These are phyloP conservation scores for Petunia secreta DNA, from an alignment of 257 asterid species.

Conservation along the genomic window DNA sequence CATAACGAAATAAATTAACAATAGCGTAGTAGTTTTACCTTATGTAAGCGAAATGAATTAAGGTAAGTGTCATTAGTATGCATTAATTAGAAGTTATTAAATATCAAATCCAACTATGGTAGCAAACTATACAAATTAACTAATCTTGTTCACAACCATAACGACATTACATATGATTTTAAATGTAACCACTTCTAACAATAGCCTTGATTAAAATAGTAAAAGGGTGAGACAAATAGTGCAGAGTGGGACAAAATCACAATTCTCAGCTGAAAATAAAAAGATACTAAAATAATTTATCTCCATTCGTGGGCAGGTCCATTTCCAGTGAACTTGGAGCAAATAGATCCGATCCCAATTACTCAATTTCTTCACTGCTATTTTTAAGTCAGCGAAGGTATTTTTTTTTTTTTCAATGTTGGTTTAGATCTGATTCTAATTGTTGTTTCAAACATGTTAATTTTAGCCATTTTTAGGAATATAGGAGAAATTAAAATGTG, in stretches of 20 bases:
- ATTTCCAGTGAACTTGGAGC: background rate
- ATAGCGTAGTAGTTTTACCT: no score
- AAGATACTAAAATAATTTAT: background rate
- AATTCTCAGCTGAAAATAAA: background rate
- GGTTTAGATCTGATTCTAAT: background rate
- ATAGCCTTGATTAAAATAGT: no score
- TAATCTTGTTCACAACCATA: background rate
- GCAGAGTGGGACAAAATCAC: background rate
- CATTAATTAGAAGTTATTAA: no score
- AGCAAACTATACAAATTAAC: no score
- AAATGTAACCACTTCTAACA: no score
- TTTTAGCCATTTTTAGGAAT: background rate
- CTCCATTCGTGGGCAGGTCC: background rate
- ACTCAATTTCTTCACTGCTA: slow-evolving; percentile 11
- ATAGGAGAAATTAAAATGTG: background rate
- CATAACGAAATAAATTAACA: no score
- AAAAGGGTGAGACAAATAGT: no score
- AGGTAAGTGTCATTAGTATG: no score
- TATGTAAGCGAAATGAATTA: no score
- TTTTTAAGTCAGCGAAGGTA: background rate
- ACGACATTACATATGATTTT: no score
- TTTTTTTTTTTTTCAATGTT: background rate
- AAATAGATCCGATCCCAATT: slow-evolving; percentile 22
- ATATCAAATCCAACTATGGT: no score
- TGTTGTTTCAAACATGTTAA: background rate